Conservation (phyloP, 2,329 filamentous ascomycete genomes). For the Ilyonectria robusta region DNA sequence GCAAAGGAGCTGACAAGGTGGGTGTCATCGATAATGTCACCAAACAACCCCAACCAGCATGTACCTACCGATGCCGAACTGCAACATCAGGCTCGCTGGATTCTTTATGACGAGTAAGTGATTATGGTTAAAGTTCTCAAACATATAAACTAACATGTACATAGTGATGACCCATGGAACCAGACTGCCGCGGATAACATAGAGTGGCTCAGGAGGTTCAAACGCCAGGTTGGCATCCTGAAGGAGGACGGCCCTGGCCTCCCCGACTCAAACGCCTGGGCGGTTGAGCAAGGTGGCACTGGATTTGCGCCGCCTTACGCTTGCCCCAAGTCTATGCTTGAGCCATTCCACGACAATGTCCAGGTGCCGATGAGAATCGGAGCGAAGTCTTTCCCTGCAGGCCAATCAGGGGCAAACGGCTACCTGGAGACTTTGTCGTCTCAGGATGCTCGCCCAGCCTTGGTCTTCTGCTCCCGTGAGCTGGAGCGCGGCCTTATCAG, state of each 20-base stretch:
- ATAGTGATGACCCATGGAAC: conserved; percentile 74
- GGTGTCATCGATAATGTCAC: conserved; percentile 67
- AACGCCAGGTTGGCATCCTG: conserved; percentile 69
- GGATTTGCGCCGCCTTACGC: conserved; percentile 71
- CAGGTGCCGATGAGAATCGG: conserved; percentile 54
- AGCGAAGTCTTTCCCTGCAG: conserved; percentile 59
- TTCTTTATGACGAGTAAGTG: conserved; percentile 74
- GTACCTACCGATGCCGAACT: conserved; percentile 73
- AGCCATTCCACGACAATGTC: conserved; percentile 52
- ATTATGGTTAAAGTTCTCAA: background rate
- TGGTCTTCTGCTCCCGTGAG: conserved; percentile 71
- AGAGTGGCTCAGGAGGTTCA: conserved; percentile 75
- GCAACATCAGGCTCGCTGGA: conserved; percentile 75
- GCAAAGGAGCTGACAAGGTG: conserved; percentile 68
- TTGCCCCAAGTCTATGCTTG: conserved; percentile 57
- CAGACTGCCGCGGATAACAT: conserved; percentile 74
- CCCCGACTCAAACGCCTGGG: conserved; percentile 59
- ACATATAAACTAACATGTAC: conserved; percentile 35
- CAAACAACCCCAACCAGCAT: conserved; percentile 72
- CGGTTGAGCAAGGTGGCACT: conserved; percentile 63
- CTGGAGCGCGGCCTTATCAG: conserved; percentile 68
- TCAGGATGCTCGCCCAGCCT: conserved; percentile 62
- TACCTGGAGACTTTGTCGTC: conserved; percentile 62
- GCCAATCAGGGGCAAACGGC: conserved; percentile 62
- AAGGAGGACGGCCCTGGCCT: conserved; percentile 67